These are phyloP conservation scores for Euphorbia corollata DNA, from an alignment of 441 rosid species.

Conservation along the genomic window DNA sequence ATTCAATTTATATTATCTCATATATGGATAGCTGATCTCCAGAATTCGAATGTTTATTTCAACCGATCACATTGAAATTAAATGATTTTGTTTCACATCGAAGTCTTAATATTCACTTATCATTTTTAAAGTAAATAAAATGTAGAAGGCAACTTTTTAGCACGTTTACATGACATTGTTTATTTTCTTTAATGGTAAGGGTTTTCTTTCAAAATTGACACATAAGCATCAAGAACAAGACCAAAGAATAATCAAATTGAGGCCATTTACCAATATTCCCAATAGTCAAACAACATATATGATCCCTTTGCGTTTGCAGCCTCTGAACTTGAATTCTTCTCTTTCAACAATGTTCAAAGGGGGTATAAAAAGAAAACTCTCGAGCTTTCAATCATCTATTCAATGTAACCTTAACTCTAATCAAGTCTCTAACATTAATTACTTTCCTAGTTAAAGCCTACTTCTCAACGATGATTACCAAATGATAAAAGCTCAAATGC, in stretches of 20 bases:
- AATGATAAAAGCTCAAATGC: conserved; percentile 5
- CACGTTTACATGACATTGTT: too few species aligned
- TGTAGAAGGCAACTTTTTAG: too few species aligned
- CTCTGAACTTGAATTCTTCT: neutral
- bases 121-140: too few species aligned
- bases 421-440: neutral
- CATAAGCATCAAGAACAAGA: neutral
- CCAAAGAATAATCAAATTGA: neutral
- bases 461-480: conserved; percentile 1
- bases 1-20: neutral
- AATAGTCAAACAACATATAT: conserved; percentile 10
- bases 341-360: neutral
- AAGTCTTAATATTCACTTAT: too few species aligned
- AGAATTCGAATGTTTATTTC: neutral
- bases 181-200: neutral
- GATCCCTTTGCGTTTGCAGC: neutral
- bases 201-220: neutral
- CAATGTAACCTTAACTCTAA: neutral
- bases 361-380: neutral
- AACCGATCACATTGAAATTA: neutral
- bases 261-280: conserved; percentile 3
- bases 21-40: too few species aligned
- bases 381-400: neutral
- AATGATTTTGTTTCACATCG: too few species aligned
- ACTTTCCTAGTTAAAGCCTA: conserved; percentile 1